Base-by-base conservation (phyloP, 1,284 basidiomycete species). In the Mycosarcoma mackinlayi region DNA sequence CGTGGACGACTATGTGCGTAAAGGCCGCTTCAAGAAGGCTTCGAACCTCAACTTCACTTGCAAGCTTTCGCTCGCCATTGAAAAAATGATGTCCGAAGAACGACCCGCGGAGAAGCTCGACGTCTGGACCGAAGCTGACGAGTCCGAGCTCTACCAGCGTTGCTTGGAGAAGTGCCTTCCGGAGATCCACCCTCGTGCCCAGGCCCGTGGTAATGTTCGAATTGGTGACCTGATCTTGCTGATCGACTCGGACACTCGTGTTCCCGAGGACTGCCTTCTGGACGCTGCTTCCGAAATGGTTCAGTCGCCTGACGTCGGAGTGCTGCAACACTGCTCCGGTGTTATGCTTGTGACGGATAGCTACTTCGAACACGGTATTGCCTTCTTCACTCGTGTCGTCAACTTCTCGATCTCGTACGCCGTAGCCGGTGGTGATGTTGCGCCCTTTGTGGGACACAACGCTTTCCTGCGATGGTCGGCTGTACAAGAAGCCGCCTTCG, bases 21-120 rank as follows among this genome's bases (percentile, higher is more conserved):
- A 90, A 16, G 92, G 92, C 62, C 88, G 91, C 25, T 93, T 92
- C 86, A 93, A 93, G 86, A 93, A 93, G 83, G 91, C 91, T 0
- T 89, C 88, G 0, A 93, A 94, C 83, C 91, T 93, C 90, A 94
- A 94, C 83, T 92, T 91, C 80, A 91, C 87, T 3, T 87, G 91
- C 31, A 85, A 85, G 40, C 85, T 93, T 5, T 91, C 90, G 16
- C 84, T 92, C 39, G 87, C 88, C 66, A 86, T 91, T 75, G 92
- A 93, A 83, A 88, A 88, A 79, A 87, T 91, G 74, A 87, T 92
- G 82, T 33, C 34, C 4, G 52, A 48, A 18, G 13, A 44, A 11
- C 55, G 62, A 13, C 62, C 61, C 3, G 27, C 45, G 4, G 27
- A 63, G 18, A 42, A 40, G 6, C 18, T 39, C 18, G 50, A 47